Base-by-base conservation (phyloP, 2,329 filamentous ascomycete species). In the Neurospora crassa region DNA sequence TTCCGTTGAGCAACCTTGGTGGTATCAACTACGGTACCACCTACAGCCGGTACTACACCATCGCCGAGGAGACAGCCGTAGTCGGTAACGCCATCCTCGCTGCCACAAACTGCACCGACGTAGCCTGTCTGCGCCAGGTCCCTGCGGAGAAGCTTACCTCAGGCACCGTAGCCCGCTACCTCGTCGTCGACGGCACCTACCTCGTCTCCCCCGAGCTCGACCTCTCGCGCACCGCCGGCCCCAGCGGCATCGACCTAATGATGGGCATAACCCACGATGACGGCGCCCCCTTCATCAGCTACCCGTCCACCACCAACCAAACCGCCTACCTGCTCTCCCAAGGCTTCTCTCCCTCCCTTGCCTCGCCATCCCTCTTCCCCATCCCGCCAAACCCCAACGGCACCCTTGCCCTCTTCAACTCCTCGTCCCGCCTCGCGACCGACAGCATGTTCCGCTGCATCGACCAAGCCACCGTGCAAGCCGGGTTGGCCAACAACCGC, bases 391-490 rank as follows among this genome's bases (percentile, higher is more conserved):
- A 85, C 69, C 71, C 82, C 10, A 88, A 85, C 75, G 71, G 76
- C 70, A 84, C 87, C 0, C 81, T 87, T 7, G 83, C 88, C 72
- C 81, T 87, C 2, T 89, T 86, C 81, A 88, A 87, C 72, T 81
- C 86, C 42, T 83, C 83, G 24, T 80, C 85, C 7, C 85, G 85
- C 6, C 80, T 89, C 53, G 83, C 86, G 2, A 89, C 87, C 2
- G 87, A 90, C 77, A 85, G 83, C 69, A 83, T 84, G 10, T 89
- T 89, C 81, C 84, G 87, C 71, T 90, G 88, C 77, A 79, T 87
- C 69, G 86, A 88, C 76, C 83, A 89, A 77, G 87, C 87, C 5
- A 89, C 87, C 2, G 84, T 84, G 7, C 85, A 84, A 75, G 81
- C 85, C 0, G 86, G 83, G 2, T 79, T 84, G 0, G 71, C 76